Base-by-base conservation (phyloP, 1,284 basidiomycete species). In the Heimioporus retisporus region DNA sequence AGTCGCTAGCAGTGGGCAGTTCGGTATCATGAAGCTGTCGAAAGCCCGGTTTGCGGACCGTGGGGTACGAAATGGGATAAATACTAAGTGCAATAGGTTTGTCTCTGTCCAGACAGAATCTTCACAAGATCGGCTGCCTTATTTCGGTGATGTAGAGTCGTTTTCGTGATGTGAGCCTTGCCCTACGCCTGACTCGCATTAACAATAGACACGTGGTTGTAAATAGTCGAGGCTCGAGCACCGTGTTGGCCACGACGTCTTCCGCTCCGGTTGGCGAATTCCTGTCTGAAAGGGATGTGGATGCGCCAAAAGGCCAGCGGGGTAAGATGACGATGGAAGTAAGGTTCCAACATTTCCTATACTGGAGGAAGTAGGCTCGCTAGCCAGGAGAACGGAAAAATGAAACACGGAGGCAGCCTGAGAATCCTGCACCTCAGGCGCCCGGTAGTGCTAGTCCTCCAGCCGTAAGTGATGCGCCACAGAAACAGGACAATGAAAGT, bases 1-100 rank as follows among this genome's bases (percentile, higher is more conserved):
- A 75, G 86, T 90, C 1, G 95, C 93, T 2, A 94, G 99, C 51
- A 96, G 95, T 1, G 96, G 98, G 72, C 95, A 98, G 76, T 86
- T 99, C 14, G 93, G 95, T 1, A 91, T 96, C 28, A 93, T 98
- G 88, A n/a, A 96, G 97, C 3, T 96, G 95, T 68, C 84, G 94
- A 67, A 92, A 90, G 72, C 96, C 96, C 0, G 96, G 96, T 0
- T 82, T 99, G 65, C 86, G 96, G 19, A 87, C 93, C 16, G 89
- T 99, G 5, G 92, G 90, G 0, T 95, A 96, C 76, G 96, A 99
- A 77, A 94, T 92, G 76, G 87, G 83, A n/a, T n/a, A n/a, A n/a
- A n/a, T n/a, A n/a, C n/a, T 10, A 92, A 89, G 71, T 92, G 92
- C 75, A 92, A 96, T 59, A 86, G 96, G 94, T 95, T 23, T 31